Base-by-base conservation (phyloP, 768 basidiomycete species). In the Lentinula boryana region DNA sequence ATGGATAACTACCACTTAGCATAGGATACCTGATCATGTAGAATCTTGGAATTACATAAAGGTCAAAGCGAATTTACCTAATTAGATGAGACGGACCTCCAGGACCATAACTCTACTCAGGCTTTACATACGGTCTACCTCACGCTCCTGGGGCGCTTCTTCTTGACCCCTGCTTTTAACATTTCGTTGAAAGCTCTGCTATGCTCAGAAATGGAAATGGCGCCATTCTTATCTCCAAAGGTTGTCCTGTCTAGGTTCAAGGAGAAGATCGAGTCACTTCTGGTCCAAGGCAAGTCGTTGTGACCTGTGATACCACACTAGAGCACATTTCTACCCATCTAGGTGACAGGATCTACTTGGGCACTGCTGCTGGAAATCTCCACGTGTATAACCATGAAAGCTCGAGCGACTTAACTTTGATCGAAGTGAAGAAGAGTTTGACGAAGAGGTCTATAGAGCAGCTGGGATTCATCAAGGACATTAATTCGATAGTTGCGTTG, bases 401-500 rank as follows among this genome's bases (percentile, higher is more conserved):
- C 15, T 32, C 61, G 65, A 76, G 73, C 46, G 75, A 70, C 18
- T 68, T 79, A 0, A 75, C 78, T 41, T 71, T 84, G 1, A 74
- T 87, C 4, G 89, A 92, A 67, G 79, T 80, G 33, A 91, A 81
- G 83, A 88, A 86, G 67, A 76, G 72, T 12, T 69, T 93, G 36
- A 78, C 84, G 31, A 76, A 84, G 65, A 84, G 80, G 67, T 78
- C 90, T 13, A 89, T 99, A 46, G 96, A 98, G 59, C 93, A 95
- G 68, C 76, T 99, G 2, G 92, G 88, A 0, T 89, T 87, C 57
- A 81, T 98, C 64, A 87, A 87, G 63, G 91, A 93, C 65, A 82
- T 91, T n/a, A 88, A 93, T 66, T 89, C 91, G 3, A 76, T 99
- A 23, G 86, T 93, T 2, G 78, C 91, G 4, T 80, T 98, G 4